A percentile compares a stretch with the other conserved stretches of the same genome.
phyloP scores from a whole-genome alignment of 2,329 filamentous ascomycete species.

The Penicillium sp. region DNA sequence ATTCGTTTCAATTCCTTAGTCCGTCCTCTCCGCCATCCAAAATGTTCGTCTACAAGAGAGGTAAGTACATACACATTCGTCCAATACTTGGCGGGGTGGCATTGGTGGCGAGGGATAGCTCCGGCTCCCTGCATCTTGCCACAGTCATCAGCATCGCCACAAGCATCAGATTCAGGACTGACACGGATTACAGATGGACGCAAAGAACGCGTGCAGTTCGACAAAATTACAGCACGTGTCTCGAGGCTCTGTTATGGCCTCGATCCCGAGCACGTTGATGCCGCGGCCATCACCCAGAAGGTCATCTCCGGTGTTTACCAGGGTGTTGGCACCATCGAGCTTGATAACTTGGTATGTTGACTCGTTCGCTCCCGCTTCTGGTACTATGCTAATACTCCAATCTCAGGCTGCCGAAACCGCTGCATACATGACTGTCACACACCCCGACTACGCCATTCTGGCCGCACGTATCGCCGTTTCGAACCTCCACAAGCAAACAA shows the following conservation, averaged over 20 bases:
- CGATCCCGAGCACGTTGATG: conserved; percentile 92
- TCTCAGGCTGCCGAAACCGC: conserved; percentile 91
- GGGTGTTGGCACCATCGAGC: conserved; percentile 91
- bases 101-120: conserved; percentile 3
- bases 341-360: conserved; percentile 84
- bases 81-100: neutral
- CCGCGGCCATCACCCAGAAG: conserved; percentile 97
- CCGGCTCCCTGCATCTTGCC: neutral
- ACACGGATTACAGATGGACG: conserved; percentile 71
- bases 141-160: conserved; percentile 18
- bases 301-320: conserved; percentile 99
- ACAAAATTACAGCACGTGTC: conserved; percentile 99
- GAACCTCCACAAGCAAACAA: conserved; percentile 99
- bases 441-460: conserved; percentile 98
- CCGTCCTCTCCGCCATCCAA: conserved; percentile 26
- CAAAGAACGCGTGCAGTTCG: conserved; percentile 99
- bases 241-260: conserved; percentile 97
- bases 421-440: conserved; percentile 99
- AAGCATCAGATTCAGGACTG: conserved; percentile 15
- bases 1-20: conserved; percentile 10
- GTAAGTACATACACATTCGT: conserved; percentile 40
- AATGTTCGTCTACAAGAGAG: conserved; percentile 65
- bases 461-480: conserved; percentile 97
- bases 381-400: conserved; percentile 24
- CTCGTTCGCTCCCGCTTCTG: neutral